A percentile compares a stretch with the other conserved stretches of the same genome.
Evolutionary conservation across 352 stramenopile species (phyloP).

Genomic region (Phytophthora lateralis): DNA sequence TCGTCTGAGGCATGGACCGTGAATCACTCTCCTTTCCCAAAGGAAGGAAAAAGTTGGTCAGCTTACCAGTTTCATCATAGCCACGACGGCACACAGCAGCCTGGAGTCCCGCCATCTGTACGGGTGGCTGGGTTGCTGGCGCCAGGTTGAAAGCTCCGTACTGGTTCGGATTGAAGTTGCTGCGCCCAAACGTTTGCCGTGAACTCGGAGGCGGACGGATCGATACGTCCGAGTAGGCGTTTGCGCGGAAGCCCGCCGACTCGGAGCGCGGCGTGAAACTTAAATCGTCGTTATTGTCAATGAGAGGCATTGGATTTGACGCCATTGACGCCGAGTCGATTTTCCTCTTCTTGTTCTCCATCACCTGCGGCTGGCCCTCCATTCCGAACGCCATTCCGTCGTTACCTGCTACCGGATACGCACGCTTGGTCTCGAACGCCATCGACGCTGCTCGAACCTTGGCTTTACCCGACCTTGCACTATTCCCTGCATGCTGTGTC

Average conservation of each 20-base stretch:
- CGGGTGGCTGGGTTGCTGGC: constrained; percentile 43
- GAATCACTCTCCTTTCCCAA: constrained; percentile 41
- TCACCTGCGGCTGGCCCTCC: constrained; percentile 26
- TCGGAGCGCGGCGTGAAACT: constrained; percentile 41
- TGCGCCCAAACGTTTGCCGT: constrained; percentile 52
- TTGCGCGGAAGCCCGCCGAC: constrained; percentile 47
- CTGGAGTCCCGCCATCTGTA: constrained; percentile 39
- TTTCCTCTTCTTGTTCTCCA: constrained; percentile 71
- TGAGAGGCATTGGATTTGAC: constrained; percentile 18
- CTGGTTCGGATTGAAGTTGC: constrained; percentile 70
- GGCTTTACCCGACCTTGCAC: constrained; percentile 27
- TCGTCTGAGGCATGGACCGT: constrained; percentile 33
- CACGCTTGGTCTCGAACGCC: constrained; percentile 32
- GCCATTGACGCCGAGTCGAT: constrained; percentile 30
- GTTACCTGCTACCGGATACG: constrained; percentile 12
- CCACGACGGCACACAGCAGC: constrained; percentile 58
- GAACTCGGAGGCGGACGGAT: constrained; percentile 46
- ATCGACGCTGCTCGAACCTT: constrained; percentile 31
- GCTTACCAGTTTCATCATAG: constrained; percentile 79
- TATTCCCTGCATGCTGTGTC: constrained; percentile 8
- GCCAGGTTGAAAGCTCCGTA: constrained; percentile 70
- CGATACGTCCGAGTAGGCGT: constrained; percentile 71
- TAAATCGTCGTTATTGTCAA: constrained; percentile 8
- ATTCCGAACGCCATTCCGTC: constrained; percentile 15
- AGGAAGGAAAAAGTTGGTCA: constrained; percentile 77